A percentile compares a stretch with the other conserved stretches of the same genome.
Evolutionary conservation across 1,284 basidiomycete genomes (phyloP).

Genomic region (Cryptococcus sp.): DNA sequence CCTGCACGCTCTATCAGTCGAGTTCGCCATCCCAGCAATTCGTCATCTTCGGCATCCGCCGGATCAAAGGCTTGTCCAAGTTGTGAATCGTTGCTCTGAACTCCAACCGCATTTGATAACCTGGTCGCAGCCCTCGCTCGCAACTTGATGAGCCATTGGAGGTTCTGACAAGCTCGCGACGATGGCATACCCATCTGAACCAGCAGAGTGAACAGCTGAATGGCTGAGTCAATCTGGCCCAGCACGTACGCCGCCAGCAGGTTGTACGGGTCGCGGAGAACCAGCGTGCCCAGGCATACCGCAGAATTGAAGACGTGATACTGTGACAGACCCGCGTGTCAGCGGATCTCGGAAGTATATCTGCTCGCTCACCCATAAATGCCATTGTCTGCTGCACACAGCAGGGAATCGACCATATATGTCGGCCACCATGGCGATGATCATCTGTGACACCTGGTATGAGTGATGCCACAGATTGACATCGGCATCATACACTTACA

Average conservation of each 20-base stretch:
- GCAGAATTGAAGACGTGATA: slow-evolving; percentile 41
- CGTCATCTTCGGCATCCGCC: slow-evolving; percentile 22
- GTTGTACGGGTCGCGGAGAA: slow-evolving; percentile 30
- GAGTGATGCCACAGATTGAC: background rate
- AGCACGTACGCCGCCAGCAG: slow-evolving; percentile 28
- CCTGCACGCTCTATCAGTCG: slow-evolving; percentile 29
- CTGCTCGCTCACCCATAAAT: slow-evolving; percentile 23
- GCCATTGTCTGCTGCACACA: slow-evolving; percentile 34
- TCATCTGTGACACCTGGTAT: slow-evolving; percentile 15
- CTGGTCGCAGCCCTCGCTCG: slow-evolving; percentile 21
- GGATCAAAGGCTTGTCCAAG: background rate
- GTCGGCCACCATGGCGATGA: slow-evolving; percentile 30
- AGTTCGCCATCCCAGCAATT: slow-evolving; percentile 35
- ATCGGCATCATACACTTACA: slow-evolving; percentile 14
- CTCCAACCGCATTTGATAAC: slow-evolving; percentile 2
- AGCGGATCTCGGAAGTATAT: background rate
- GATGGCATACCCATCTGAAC: slow-evolving; percentile 22
- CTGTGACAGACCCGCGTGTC: slow-evolving; percentile 7
- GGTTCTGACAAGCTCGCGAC: slow-evolving; percentile 23
- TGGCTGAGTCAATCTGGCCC: slow-evolving; percentile 28
- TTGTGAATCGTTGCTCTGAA: background rate
- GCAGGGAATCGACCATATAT: slow-evolving; percentile 32
- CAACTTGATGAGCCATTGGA: slow-evolving; percentile 31
- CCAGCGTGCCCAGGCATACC: slow-evolving; percentile 34
- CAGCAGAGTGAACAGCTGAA: slow-evolving; percentile 25